phyloP scores from a whole-genome alignment of 2,329 filamentous ascomycete genomes.

The Claviceps sp. region DNA sequence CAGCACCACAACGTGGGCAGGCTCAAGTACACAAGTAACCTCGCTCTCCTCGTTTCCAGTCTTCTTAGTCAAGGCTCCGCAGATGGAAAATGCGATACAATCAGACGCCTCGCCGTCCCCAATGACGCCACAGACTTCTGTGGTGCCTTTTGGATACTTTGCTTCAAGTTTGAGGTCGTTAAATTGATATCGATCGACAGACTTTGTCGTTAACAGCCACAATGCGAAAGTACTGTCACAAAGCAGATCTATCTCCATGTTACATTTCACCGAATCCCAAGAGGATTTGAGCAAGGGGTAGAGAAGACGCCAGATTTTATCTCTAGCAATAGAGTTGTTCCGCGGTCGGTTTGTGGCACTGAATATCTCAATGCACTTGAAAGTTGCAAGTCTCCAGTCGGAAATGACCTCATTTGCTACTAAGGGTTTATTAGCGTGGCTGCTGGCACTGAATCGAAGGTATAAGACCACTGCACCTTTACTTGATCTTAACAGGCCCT shows the following conservation, averaged over 20 bases:
- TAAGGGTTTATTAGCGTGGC: background rate
- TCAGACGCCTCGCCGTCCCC: background rate
- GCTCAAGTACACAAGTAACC: background rate
- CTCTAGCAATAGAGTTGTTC: background rate
- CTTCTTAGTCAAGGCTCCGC: background rate
- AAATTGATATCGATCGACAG: background rate
- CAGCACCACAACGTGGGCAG: background rate
- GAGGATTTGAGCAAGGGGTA: background rate
- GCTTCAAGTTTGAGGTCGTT: background rate
- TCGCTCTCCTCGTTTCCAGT: background rate
- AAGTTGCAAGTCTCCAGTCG: background rate
- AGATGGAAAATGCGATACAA: background rate
- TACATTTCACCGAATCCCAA: background rate
- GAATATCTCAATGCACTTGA: background rate
- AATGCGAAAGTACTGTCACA: background rate
- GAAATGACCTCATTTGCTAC: background rate
- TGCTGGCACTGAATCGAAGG: too few species aligned
- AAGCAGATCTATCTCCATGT: background rate
- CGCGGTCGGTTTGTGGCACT: background rate
- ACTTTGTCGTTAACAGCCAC: background rate
- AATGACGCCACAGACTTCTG: background rate
- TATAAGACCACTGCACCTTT: background rate
- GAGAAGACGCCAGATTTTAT: background rate
- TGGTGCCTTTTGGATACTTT: background rate
- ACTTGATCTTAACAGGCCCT: background rate